Evolutionary conservation across 2,329 filamentous ascomycete genomes (phyloP), one percentile per base, ranked within the genome.

Genomic region (Cadophora gregata): DNA sequence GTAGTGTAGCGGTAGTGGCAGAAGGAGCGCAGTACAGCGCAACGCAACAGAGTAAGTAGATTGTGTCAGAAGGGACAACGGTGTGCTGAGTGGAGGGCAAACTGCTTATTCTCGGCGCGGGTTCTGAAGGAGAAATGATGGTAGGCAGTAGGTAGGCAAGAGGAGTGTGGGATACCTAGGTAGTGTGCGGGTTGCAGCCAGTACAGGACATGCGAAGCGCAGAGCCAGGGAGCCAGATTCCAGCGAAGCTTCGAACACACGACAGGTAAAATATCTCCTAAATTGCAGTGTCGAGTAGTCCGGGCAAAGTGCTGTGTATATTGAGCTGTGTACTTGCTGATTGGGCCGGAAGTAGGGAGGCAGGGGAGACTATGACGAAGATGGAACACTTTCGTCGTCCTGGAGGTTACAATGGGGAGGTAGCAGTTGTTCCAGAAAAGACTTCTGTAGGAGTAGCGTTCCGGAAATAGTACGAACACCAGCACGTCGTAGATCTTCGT

Each of bases 351-450:
- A 21, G 6, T 16, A 25, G 29, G 58, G 24, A 60, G 16, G 16
- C 42, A 60, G 58, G 38, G 19, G 19, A 60, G 38, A 60, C 21
- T 19, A 10, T 19, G 38, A 45, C 14, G 38, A 21, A 60, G 58
- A 38, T 60, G 58, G 36, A 48, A 59, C 56, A 19, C 33, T 42
- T 45, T 29, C 25, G 24, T 59, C n/a, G 58, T 60, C 19, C 38
- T 45, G 25, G 27, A 48, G 29, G 58, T 47, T 48, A 19, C 58
- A 47, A 45, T 29, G 27, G 58, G 38, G 47, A 47, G 58, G 38
- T 60, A 47, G 58, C 58, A 60, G 58, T 48, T 47, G 58, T 47
- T 60, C 58, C 58, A 60, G 58, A 31, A 59, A 21, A 47, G 25
- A 48, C 38, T 48, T 31, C 38, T 60, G 58, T 45, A 48, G 21